A percentile compares a stretch with the other conserved stretches of the same genome.
Conservation (phyloP, 805 yeast genomes). For the Maudiozyma turicensis region DNA sequence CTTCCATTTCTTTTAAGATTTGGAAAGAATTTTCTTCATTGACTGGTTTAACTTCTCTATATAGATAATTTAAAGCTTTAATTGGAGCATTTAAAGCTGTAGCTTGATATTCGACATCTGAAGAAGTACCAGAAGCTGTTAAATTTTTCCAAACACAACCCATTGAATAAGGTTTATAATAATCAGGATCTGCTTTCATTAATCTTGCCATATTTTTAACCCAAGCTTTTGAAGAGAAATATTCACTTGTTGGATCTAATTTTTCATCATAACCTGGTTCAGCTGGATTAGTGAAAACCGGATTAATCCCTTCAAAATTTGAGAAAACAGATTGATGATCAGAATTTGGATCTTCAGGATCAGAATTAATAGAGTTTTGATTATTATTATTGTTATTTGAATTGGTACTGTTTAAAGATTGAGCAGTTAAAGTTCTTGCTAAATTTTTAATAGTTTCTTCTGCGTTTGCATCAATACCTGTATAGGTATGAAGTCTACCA, state of each 20-base stretch:
- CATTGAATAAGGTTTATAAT: constrained; percentile 45
- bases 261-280: constrained; percentile 30
- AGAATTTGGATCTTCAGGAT: neutral
- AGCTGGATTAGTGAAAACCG: constrained; percentile 7
- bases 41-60: constrained; percentile 10
- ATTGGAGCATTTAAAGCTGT: constrained; percentile 40
- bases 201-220: constrained; percentile 47
- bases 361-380: neutral
- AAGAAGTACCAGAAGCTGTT: constrained; percentile 51
- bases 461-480: constrained; percentile 29
- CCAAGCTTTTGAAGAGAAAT: constrained; percentile 55
- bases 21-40: constrained; percentile 28
- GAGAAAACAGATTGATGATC: constrained; percentile 5
- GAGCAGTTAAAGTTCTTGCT: constrained; percentile 31
- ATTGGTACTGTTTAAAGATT: neutral
- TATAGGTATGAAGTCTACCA: constrained; percentile 1
- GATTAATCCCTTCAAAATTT: constrained; percentile 12
- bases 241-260: constrained; percentile 49
- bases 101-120: constrained; percentile 56
- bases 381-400: neutral
- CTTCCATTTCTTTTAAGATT: constrained; percentile 47
- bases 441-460: constrained; percentile 28
- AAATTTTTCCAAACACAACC: constrained; percentile 52
- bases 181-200: constrained; percentile 46
- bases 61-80: constrained; percentile 13